Evolutionary conservation across 164 flowering plant species (phyloP).

Genomic region (Liriodendron chinense): DNA sequence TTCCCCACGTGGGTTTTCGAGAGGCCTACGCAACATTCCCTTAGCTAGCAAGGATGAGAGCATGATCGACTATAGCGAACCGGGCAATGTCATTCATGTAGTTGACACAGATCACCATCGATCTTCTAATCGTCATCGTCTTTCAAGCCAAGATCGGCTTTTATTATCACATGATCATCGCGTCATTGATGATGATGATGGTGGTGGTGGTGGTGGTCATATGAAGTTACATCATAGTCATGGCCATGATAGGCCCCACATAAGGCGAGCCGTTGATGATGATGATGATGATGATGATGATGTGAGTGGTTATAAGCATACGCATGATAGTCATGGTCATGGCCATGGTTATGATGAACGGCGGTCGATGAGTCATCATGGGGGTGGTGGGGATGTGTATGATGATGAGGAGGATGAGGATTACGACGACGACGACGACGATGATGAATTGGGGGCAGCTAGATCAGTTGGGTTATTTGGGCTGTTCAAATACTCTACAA

Average conservation of each 20-base stretch:
- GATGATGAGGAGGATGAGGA: constrained; percentile 16
- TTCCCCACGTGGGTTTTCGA: not conserved
- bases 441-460: constrained; percentile 29
- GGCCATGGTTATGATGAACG: constrained; percentile 12
- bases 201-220: not conserved
- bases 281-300: not conserved
- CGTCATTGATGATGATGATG: not conserved
- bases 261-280: not conserved
- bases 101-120: constrained; percentile 6
- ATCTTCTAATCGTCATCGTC: constrained; percentile 3
- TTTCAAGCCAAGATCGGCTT: constrained; percentile 15
- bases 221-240: not conserved
- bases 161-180: constrained; percentile 26
- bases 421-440: constrained; percentile 40
- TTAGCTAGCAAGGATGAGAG: not conserved
- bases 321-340: constrained; percentile 7
- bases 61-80: not conserved
- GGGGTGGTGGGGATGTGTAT: constrained; percentile 11
- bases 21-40: not conserved
- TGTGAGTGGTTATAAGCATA: not conserved
- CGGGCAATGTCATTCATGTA: not conserved
- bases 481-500: constrained; percentile 63
- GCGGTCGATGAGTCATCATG: constrained; percentile 12
- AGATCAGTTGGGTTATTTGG: constrained; percentile 46
- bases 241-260: no score